phyloP scores from a whole-genome alignment of 371 early-diverging fungal species.

The Mucor circinelloides region DNA sequence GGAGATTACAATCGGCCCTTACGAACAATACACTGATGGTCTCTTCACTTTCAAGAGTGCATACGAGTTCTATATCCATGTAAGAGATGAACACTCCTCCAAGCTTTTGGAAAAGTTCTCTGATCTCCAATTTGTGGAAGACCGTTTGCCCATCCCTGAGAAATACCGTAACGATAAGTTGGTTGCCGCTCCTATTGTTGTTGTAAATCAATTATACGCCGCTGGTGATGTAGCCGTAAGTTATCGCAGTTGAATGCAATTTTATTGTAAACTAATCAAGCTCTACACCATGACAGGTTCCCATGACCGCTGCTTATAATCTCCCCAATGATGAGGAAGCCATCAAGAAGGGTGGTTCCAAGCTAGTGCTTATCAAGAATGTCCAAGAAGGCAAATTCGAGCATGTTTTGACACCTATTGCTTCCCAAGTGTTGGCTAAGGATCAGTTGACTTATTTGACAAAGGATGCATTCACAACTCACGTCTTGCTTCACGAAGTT shows the following conservation, averaged over 20 bases:
- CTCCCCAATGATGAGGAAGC: conserved; percentile 84
- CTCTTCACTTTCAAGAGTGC: conserved; percentile 70
- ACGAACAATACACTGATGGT: conserved; percentile 82
- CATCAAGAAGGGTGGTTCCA: conserved; percentile 73
- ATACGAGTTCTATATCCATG: conserved; percentile 76
- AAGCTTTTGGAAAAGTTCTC: conserved; percentile 70
- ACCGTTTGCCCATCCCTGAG: conserved; percentile 75
- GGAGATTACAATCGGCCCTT: conserved; percentile 79
- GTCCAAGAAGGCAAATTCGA: conserved; percentile 79
- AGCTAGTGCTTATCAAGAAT: conserved; percentile 81
- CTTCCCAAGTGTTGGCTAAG: conserved; percentile 55
- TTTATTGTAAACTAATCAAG: not conserved
- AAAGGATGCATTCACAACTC: conserved; percentile 79
- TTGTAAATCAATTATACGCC: conserved; percentile 77
- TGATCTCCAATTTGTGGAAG: conserved; percentile 70
- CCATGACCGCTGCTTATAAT: conserved; percentile 81
- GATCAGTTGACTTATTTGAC: conserved; percentile 61
- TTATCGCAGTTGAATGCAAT: conserved; percentile 16
- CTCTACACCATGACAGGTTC: conserved; percentile 29
- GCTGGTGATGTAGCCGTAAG: conserved; percentile 79
- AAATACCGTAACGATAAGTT: conserved; percentile 70
- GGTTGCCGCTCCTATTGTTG: conserved; percentile 75
- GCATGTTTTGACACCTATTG: conserved; percentile 71
- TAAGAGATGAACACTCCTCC: conserved; percentile 70
- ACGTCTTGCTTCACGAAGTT: conserved; percentile 79